Percentiles rank a stretch among this genome's conserved stretches.
Evolutionary conservation across 768 basidiomycete genomes (phyloP).

Genomic region (Podaxis carcinomalis): DNA sequence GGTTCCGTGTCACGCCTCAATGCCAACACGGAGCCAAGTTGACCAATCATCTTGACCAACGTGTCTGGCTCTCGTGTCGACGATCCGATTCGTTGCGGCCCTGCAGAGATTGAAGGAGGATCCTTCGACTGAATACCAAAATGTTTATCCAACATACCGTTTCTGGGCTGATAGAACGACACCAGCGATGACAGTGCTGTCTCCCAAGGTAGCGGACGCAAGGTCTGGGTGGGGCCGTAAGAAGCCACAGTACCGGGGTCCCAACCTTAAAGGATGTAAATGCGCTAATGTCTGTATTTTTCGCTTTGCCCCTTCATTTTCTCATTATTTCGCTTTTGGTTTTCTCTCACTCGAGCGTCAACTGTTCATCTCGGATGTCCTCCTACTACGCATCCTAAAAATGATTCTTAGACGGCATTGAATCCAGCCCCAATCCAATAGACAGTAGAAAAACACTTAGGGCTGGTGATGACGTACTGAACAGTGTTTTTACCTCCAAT

Average conservation of each 20-base stretch:
- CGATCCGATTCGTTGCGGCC: conserved; percentile 95
- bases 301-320: background rate
- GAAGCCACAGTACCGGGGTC: conserved; percentile 72
- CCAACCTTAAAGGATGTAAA: conserved; percentile 76
- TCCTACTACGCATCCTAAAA: no score
- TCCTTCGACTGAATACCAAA: conserved; percentile 41
- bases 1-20: no score
- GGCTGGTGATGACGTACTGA: no score
- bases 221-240: conserved; percentile 60
- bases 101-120: conserved; percentile 84
- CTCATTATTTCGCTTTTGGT: conserved; percentile 5
- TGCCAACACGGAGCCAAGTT: no score
- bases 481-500: no score
- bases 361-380: no score
- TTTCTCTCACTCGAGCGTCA: no score
- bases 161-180: conserved; percentile 11
- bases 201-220: conserved; percentile 13
- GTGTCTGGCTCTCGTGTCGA: no score
- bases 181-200: conserved; percentile 2
- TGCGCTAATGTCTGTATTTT: conserved; percentile 72
- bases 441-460: no score
- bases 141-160: conserved; percentile 14
- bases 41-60: no score
- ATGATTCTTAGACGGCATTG: no score
- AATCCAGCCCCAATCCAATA: no score